phyloP scores from a whole-genome alignment of 2,329 filamentous ascomycete species.

The Epichloe festucae region DNA sequence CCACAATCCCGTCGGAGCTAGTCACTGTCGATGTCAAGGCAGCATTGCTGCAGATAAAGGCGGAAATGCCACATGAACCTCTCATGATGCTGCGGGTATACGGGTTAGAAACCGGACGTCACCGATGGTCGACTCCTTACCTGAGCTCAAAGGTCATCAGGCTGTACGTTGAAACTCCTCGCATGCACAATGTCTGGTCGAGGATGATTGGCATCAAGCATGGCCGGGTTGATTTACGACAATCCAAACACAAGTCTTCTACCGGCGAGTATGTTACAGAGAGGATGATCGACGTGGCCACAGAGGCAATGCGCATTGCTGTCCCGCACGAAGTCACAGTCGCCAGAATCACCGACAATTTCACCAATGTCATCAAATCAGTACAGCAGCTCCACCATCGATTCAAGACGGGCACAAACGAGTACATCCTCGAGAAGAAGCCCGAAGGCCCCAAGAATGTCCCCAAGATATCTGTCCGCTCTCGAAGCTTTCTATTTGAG shows the following conservation, averaged over 20 bases:
- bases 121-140: slow-evolving; percentile 80
- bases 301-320: slow-evolving; percentile 75
- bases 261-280: slow-evolving; percentile 51
- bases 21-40: slow-evolving; percentile 73
- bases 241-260: slow-evolving; percentile 56
- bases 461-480: slow-evolving; percentile 72
- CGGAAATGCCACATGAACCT: slow-evolving; percentile 79
- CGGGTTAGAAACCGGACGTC: slow-evolving; percentile 66
- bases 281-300: slow-evolving; percentile 68
- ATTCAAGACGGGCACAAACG: slow-evolving; percentile 75
- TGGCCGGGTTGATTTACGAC: slow-evolving; percentile 66
- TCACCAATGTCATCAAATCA: slow-evolving; percentile 78
- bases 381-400: slow-evolving; percentile 85
- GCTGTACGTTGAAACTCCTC: slow-evolving; percentile 78
- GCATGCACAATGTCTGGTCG: slow-evolving; percentile 74
- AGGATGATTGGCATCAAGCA: slow-evolving; percentile 74
- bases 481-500: slow-evolving; percentile 75
- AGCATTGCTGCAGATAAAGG: slow-evolving; percentile 75
- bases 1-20: slow-evolving; percentile 43
- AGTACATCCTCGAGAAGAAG: slow-evolving; percentile 75
- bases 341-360: slow-evolving; percentile 85
- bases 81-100: slow-evolving; percentile 83
- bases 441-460: slow-evolving; percentile 79
- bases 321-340: slow-evolving; percentile 87
- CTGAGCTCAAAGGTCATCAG: slow-evolving; percentile 63